A percentile compares a stretch with the other conserved stretches of the same genome.
Evolutionary conservation across 257 asterid species (phyloP).

Genomic region (Capsicum pubescens): DNA sequence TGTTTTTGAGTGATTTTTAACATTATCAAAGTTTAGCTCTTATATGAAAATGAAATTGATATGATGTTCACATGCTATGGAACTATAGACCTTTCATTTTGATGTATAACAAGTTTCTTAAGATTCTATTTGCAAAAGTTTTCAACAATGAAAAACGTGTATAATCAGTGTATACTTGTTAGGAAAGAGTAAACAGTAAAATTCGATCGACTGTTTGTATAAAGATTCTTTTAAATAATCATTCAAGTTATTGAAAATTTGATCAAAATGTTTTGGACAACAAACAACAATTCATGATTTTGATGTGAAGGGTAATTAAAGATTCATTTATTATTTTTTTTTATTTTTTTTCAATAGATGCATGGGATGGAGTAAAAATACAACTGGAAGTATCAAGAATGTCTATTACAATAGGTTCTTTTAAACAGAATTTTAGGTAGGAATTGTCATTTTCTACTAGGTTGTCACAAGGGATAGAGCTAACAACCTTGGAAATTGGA

Average conservation of each 20-base stretch:
- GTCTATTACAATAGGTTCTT: not conserved
- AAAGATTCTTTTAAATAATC: not conserved
- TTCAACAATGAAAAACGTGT: not conserved
- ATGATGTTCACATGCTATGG: not conserved
- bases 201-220: no score
- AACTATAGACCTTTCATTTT: not conserved
- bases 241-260: not conserved
- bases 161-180: no score
- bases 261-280: not conserved
- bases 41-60: not conserved
- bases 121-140: not conserved
- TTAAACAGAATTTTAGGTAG: slow-evolving; percentile 16
- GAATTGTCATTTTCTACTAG: slow-evolving; percentile 14
- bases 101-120: not conserved
- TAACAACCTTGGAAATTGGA: not conserved
- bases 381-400: not conserved
- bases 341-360: no score
- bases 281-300: not conserved
- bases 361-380: no score
- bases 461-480: not conserved
- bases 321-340: no score
- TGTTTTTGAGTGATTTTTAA: slow-evolving; percentile 2
- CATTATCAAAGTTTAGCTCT: not conserved
- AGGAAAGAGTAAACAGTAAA: no score
- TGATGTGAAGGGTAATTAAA: no score